A percentile compares a stretch with the other conserved stretches of the same genome.
phyloP scores from a whole-genome alignment of 176 grass and related monocot species.

The Thalia dealbata region DNA sequence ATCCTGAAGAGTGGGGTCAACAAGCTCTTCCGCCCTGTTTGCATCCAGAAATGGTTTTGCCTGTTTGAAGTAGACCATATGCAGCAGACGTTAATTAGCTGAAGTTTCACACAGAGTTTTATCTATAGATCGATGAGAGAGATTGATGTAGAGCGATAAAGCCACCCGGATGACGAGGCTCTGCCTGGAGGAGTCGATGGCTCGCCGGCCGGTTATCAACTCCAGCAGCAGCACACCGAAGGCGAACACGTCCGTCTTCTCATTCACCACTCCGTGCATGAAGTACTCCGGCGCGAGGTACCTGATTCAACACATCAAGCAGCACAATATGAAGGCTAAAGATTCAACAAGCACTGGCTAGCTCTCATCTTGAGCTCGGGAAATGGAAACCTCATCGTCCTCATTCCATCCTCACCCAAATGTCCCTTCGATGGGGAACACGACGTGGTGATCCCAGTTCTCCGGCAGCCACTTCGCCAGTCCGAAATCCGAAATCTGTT shows the following conservation, averaged over 20 bases:
- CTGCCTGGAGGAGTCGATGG: conserved; percentile 62
- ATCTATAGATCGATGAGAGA: too few relatives aligned
- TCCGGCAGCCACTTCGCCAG: conserved; percentile 98
- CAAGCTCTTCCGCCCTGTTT: conserved; percentile 63
- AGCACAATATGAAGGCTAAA: conserved; percentile 7
- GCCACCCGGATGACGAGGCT: conserved; percentile 97
- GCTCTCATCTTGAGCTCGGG: not conserved
- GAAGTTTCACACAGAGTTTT: too few relatives aligned
- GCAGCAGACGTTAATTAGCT: too few relatives aligned
- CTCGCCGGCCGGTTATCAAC: conserved; percentile 79
- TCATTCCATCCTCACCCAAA: conserved; percentile 58
- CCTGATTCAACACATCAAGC: conserved; percentile 24
- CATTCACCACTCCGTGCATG: conserved; percentile 94
- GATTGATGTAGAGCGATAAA: too few relatives aligned
- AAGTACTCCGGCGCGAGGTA: conserved; percentile 98
- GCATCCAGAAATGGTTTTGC: conserved; percentile 84
- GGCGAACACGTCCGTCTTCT: conserved; percentile 93
- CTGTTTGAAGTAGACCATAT: conserved; percentile 28
- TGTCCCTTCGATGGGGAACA: conserved; percentile 97
- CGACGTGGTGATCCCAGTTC: conserved; percentile 65
- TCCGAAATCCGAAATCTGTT: conserved; percentile 96
- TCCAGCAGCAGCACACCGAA: conserved; percentile 95
- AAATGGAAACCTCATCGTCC: not conserved
- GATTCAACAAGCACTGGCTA: conserved; percentile 24
- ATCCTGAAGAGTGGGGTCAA: conserved; percentile 52